Conservation (phyloP, 306 rosid species). For the Cucurbita argyrosperma region DNA sequence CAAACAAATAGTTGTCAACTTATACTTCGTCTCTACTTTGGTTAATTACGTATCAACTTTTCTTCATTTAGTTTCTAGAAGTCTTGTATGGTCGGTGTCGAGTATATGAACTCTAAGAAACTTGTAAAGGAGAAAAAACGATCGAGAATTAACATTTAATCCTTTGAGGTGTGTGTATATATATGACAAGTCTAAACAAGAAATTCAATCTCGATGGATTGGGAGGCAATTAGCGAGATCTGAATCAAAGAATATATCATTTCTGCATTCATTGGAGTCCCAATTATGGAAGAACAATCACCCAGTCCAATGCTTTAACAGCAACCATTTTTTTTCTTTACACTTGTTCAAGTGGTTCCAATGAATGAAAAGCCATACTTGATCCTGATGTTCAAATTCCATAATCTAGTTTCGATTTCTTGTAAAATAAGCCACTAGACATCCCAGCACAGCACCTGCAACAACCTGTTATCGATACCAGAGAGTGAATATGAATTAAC, state of each 20-base stretch:
- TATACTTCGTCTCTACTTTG: too few species aligned
- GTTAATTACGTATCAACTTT: too few species aligned
- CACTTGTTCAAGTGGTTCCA: neutral
- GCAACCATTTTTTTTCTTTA: conserved; percentile 1
- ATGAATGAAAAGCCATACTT: neutral
- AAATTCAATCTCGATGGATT: neutral
- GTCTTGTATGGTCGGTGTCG: too few species aligned
- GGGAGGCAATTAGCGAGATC: neutral
- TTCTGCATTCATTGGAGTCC: neutral
- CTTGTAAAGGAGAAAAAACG: too few species aligned
- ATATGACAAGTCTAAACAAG: neutral
- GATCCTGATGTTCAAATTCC: neutral
- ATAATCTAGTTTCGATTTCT: neutral
- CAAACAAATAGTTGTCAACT: too few species aligned
- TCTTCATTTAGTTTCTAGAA: too few species aligned
- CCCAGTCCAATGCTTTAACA: neutral
- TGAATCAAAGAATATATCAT: neutral
- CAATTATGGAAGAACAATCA: neutral
- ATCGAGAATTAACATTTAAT: too few species aligned
- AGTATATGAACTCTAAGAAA: too few species aligned
- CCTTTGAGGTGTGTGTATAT: neutral
- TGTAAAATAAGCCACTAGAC: conserved; percentile 44
- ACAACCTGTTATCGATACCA: conserved; percentile 33
- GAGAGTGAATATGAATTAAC: neutral
- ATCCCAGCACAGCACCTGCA: conserved; percentile 76